Percentiles rank a stretch among this genome's conserved stretches.
These are phyloP conservation scores for Pneumocystis canis DNA, from an alignment of 1,139 yeast genomes.

Conservation along the genomic window DNA sequence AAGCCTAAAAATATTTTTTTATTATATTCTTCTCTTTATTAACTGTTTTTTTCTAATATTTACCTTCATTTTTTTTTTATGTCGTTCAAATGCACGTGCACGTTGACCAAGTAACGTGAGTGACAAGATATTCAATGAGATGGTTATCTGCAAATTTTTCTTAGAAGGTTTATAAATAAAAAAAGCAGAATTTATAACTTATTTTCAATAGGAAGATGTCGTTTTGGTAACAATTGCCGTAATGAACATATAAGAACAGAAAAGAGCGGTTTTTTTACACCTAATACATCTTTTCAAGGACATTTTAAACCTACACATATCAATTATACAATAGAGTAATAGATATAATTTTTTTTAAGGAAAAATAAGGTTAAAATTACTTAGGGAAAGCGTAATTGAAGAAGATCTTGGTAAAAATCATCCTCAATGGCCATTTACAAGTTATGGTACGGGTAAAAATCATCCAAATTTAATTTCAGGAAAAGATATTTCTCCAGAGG, in stretches of 20 bases:
- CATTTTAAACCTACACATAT: neutral
- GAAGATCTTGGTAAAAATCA: constrained; percentile 3
- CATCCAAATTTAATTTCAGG: constrained; percentile 6
- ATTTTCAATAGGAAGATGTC: neutral
- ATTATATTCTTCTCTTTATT: neutral
- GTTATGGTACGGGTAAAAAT: constrained; percentile 7
- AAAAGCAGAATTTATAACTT: neutral
- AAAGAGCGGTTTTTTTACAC: neutral
- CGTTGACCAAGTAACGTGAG: neutral
- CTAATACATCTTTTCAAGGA: neutral
- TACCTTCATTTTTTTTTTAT: neutral
- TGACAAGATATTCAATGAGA: neutral
- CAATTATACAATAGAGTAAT: neutral
- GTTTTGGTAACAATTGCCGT: neutral
- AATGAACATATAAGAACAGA: neutral
- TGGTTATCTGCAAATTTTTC: neutral
- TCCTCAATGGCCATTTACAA: constrained; percentile 9
- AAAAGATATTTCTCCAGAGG: constrained; percentile 8
- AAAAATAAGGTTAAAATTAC: neutral
- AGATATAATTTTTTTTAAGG: neutral
- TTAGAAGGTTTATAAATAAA: neutral
- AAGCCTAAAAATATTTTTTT: neutral
- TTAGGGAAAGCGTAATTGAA: neutral
- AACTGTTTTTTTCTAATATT: neutral
- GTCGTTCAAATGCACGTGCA: neutral